Conservation (phyloP, 1,139 yeast genomes). For the Hyphopichia wangnamkhiaoensis region DNA sequence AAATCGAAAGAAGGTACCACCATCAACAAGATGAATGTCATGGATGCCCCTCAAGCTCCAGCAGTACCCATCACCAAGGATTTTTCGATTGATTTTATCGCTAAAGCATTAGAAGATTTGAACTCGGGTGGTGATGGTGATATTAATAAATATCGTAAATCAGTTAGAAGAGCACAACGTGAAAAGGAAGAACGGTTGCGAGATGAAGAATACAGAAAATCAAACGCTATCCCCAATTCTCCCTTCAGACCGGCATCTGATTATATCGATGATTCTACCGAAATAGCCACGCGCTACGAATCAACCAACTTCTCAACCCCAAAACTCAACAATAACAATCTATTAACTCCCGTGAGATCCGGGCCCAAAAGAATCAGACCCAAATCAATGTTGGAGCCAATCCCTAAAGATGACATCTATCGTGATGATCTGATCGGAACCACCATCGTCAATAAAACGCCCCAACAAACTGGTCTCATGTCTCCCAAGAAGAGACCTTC, state of each 20-base stretch:
- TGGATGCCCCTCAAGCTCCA: constrained; percentile 3
- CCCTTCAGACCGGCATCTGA: constrained; percentile 22
- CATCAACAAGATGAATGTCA: constrained; percentile 1
- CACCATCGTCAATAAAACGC: constrained; percentile 14
- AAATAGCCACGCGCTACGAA: constrained; percentile 38
- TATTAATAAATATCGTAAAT: constrained; percentile 42
- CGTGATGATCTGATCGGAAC: constrained; percentile 17
- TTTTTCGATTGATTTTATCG: constrained; percentile 50
- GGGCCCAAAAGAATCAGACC: constrained; percentile 26
- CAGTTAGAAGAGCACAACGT: constrained; percentile 30
- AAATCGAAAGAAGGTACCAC: constrained; percentile 34
- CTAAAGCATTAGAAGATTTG: constrained; percentile 65
- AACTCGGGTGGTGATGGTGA: constrained; percentile 67
- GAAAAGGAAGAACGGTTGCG: constrained; percentile 10
- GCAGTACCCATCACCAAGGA: constrained; percentile 43
- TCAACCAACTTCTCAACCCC: constrained; percentile 29
- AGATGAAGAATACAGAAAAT: constrained; percentile 10
- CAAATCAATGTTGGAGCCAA: constrained; percentile 40
- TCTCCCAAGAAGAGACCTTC: constrained; percentile 16
- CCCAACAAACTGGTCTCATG: constrained; percentile 10
- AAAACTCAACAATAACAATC: constrained; percentile 8
- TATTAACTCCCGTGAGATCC: constrained; percentile 5
- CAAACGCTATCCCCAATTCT: constrained; percentile 22
- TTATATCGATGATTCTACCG: constrained; percentile 36
- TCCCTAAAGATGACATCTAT: constrained; percentile 8